Conservation (phyloP, 192 early-diverging fungal species). For the Coemansia sp. region DNA sequence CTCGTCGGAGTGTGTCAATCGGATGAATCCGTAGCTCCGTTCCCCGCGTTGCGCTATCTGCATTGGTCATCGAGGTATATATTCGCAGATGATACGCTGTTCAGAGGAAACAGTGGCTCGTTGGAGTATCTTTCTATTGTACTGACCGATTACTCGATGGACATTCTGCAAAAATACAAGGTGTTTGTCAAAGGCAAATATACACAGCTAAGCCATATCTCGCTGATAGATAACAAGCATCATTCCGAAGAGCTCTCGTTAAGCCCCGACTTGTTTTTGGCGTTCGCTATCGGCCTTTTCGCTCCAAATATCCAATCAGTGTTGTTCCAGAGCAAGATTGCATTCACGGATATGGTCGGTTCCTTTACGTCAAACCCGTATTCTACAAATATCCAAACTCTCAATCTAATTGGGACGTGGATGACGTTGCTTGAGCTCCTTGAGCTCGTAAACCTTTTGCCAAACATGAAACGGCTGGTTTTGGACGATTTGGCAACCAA, state of each 20-base stretch:
- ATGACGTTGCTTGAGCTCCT: background rate
- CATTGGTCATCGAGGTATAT: conserved; percentile 19
- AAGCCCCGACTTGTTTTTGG: background rate
- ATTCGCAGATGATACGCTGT: conserved; percentile 23
- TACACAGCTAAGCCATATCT: background rate
- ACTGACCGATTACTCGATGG: conserved; percentile 1
- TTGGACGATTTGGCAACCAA: too few species aligned
- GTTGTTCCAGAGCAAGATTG: conserved; percentile 7
- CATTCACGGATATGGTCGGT: conserved; percentile 4
- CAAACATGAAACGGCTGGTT: too few species aligned
- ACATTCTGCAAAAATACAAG: background rate
- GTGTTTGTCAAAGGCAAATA: conserved; percentile 10
- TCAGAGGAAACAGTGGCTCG: conserved; percentile 14
- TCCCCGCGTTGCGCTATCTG: conserved; percentile 14
- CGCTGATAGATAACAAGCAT: too few species aligned
- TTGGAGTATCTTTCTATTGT: conserved; percentile 15
- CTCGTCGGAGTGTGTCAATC: background rate
- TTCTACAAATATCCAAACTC: background rate
- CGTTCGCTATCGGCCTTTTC: background rate
- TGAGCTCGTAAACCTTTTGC: background rate
- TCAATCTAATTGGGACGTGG: background rate
- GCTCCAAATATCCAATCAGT: background rate
- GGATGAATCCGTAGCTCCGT: background rate
- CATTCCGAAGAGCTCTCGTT: background rate
- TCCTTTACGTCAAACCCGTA: conserved; percentile 6